Percentiles rank a stretch among this genome's conserved stretches.
phyloP scores from a whole-genome alignment of 179 eudicot genomes.

The Actinidia chinensis region DNA sequence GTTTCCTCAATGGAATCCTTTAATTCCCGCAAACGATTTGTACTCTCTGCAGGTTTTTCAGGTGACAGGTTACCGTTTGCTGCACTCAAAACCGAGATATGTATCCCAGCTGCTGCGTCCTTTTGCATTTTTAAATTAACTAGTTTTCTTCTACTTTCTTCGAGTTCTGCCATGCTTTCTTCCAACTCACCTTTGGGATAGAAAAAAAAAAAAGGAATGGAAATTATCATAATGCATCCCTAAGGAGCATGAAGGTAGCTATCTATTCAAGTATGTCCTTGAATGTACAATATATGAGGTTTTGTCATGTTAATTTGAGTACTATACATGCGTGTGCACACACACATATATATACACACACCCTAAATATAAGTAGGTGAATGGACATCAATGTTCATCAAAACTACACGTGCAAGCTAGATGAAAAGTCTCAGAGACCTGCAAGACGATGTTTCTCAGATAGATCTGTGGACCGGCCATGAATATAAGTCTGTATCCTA shows the following conservation, averaged over 20 bases:
- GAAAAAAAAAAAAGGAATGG: neutral
- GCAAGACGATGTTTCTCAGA: constrained; percentile 63
- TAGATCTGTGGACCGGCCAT: constrained; percentile 61
- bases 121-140: constrained; percentile 84
- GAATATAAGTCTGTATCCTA: constrained; percentile 49
- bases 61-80: constrained; percentile 77
- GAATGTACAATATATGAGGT: too few relatives aligned
- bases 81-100: constrained; percentile 44
- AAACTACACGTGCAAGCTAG: neutral
- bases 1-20: constrained; percentile 82
- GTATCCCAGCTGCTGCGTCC: constrained; percentile 58
- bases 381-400: neutral
- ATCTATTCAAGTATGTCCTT: too few relatives aligned
- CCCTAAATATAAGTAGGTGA: neutral
- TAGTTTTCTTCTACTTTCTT: constrained; percentile 91
- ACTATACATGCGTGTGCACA: neutral
- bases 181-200: constrained; percentile 67
- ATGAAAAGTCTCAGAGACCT: constrained; percentile 39
- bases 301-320: too few relatives aligned
- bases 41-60: constrained; percentile 55
- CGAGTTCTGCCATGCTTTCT: constrained; percentile 77
- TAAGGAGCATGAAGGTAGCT: too few relatives aligned
- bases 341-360: neutral
- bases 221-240: too few relatives aligned
- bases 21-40: constrained; percentile 59